Conservation (phyloP, 192 early-diverging fungal species). For the Backusella mclennaniae region DNA sequence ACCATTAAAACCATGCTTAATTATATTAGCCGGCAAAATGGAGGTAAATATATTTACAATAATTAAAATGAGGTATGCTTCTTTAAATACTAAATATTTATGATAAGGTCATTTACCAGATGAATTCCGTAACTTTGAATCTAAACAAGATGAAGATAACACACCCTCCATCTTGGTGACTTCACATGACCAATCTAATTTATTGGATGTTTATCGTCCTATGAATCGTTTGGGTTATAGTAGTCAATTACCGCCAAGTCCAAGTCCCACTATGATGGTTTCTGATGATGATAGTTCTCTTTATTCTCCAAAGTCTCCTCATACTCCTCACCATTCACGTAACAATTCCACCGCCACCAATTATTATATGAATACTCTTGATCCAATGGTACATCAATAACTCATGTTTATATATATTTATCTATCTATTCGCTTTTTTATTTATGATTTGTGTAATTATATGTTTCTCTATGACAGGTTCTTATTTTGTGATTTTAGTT, state of each 20-base stretch:
- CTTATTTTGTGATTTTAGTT: background rate
- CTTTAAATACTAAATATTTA: conserved; percentile 46
- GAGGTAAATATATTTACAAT: conserved; percentile 8
- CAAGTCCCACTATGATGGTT: conserved; percentile 20
- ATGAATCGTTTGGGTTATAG: background rate
- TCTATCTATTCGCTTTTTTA: background rate
- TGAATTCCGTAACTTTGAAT: background rate
- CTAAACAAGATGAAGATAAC: background rate
- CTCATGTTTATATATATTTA: background rate
- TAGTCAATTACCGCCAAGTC: conserved; percentile 23
- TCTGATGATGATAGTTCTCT: conserved; percentile 24
- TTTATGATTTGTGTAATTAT: background rate
- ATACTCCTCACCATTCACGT: conserved; percentile 5
- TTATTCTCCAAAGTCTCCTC: conserved; percentile 16
- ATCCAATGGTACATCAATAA: background rate
- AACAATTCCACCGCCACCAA: background rate
- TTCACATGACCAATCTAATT: conserved; percentile 7
- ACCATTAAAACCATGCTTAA: conserved; percentile 65
- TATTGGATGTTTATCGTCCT: conserved; percentile 1
- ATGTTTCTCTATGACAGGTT: background rate
- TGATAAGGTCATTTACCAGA: background rate
- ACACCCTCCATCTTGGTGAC: conserved; percentile 26
- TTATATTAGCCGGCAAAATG: conserved; percentile 46
- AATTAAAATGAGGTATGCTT: conserved; percentile 40
- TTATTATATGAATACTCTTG: background rate